These are phyloP conservation scores for Magnaporthiopsis poae DNA, from an alignment of 2,329 filamentous ascomycete genomes.

Conservation along the genomic window DNA sequence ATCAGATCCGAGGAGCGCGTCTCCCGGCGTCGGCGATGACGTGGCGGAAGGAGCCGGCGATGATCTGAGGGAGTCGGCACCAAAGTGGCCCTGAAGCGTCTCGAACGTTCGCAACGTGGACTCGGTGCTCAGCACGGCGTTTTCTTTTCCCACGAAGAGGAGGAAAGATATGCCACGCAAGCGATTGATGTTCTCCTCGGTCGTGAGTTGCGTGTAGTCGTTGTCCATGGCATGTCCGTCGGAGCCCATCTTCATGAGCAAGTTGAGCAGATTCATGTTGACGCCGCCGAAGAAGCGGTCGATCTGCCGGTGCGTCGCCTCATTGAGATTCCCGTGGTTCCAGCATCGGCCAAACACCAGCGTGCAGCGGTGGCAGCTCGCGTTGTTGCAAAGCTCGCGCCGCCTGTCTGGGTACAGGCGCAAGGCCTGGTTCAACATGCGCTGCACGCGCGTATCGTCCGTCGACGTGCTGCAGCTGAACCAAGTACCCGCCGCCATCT, in stretches of 20 bases:
- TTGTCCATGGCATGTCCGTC: slow-evolving; percentile 43
- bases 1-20: not conserved
- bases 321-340: slow-evolving; percentile 56
- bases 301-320: slow-evolving; percentile 53
- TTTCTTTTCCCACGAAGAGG: slow-evolving; percentile 46
- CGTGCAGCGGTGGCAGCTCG: slow-evolving; percentile 49
- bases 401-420: slow-evolving; percentile 46
- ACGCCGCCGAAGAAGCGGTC: slow-evolving; percentile 53
- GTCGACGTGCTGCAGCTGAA: slow-evolving; percentile 40
- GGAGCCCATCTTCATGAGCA: slow-evolving; percentile 47
- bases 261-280: slow-evolving; percentile 46
- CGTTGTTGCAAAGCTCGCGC: slow-evolving; percentile 51
- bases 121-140: slow-evolving; percentile 44
- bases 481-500: slow-evolving; percentile 39
- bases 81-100: slow-evolving; percentile 41
- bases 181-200: slow-evolving; percentile 36
- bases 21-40: not conserved
- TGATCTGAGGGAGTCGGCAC: slow-evolving; percentile 16
- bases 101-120: slow-evolving; percentile 45
- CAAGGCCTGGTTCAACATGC: slow-evolving; percentile 43
- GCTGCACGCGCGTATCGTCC: slow-evolving; percentile 40
- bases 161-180: slow-evolving; percentile 45
- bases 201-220: slow-evolving; percentile 35
- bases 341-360: slow-evolving; percentile 55
- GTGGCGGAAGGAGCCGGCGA: not conserved